Evolutionary conservation across 805 yeast genomes (phyloP), one percentile per base, ranked within the genome.

Genomic region (Kazachstania africana): DNA sequence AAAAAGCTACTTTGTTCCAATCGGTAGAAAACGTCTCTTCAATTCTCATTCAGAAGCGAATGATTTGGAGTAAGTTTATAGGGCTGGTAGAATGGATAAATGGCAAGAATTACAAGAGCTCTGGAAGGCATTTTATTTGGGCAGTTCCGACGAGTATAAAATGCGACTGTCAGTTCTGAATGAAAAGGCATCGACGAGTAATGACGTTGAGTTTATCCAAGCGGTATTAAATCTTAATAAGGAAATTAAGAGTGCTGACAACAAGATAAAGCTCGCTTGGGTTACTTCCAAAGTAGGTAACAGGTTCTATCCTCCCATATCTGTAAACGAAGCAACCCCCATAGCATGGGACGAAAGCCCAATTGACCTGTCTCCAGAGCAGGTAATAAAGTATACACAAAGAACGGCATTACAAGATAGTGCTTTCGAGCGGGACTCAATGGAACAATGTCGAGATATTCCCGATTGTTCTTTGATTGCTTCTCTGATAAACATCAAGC

Each of bases 381-480:
- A 9, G 5, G 9, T 8, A 4, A 16, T 14, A 17, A 9, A 25
- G 10, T 19, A 19, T 19, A 10, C 22, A 8, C 22, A 8, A 6
- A 19, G 22, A 10, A 8, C 22, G 10, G 10, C 10, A 19, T 19
- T 19, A 19, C 9, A 6, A 19, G 10, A 6, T 8, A 8, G 9
- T 6, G 22, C 6, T 19, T 6, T 19, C 10, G 9, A 6, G 6
- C 22, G 10, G 10, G 10, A 6, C 10, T 6, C 10, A 6, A 19
- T 50, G 6, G 39, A 41, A 16, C 60, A 55, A 35, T 38, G 43
- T 26, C 27, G 26, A 12, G 44, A 44, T 29, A 40, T 55, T n/a
- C 36, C 72, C 6, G 76, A 82, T 50, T 83, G 94, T 53, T 80
- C 94, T 0, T 72, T 82, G 47, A 81, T 82, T 3, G 73, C 85